Evolutionary conservation across 2,329 filamentous ascomycete genomes (phyloP).

Genomic region (Ramularia collo-cygni): DNA sequence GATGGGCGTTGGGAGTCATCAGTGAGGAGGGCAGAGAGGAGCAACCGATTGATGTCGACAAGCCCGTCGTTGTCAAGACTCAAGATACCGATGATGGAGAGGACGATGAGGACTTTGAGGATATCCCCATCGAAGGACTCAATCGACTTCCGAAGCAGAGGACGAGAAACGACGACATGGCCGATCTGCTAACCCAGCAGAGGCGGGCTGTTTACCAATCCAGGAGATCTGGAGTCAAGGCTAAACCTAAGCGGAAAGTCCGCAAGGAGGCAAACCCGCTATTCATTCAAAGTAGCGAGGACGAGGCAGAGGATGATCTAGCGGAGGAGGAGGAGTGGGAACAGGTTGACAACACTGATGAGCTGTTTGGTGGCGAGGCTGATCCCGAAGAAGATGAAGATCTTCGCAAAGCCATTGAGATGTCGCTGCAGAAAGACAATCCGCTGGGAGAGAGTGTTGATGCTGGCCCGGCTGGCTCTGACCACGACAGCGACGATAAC

Average conservation of each 20-base stretch:
- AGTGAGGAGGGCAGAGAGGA: conserved; percentile 73
- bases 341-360: conserved; percentile 37
- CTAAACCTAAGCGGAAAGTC: conserved; percentile 15
- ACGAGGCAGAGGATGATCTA: conserved; percentile 19
- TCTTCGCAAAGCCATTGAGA: conserved; percentile 70
- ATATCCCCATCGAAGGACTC: conserved; percentile 83
- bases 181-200: conserved; percentile 34
- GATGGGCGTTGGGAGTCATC: conserved; percentile 92
- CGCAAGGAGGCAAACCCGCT: conserved; percentile 44
- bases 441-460: conserved; percentile 24
- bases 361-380: conserved; percentile 52
- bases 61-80: conserved; percentile 42
- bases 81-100: conserved; percentile 50
- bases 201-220: conserved; percentile 44
- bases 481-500: conserved; percentile 33
- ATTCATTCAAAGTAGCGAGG: conserved; percentile 45
- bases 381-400: conserved; percentile 57
- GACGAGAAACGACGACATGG: conserved; percentile 20
- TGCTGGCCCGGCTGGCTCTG: background rate
- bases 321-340: conserved; percentile 37
- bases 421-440: conserved; percentile 65
- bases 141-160: conserved; percentile 68
- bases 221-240: conserved; percentile 20
- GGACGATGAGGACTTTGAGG: conserved; percentile 74
- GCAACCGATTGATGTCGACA: conserved; percentile 89